Percentiles rank a stretch among this genome's conserved stretches.
Conservation (phyloP, 495 filamentous ascomycete genomes). For the Penicillium taxi region DNA sequence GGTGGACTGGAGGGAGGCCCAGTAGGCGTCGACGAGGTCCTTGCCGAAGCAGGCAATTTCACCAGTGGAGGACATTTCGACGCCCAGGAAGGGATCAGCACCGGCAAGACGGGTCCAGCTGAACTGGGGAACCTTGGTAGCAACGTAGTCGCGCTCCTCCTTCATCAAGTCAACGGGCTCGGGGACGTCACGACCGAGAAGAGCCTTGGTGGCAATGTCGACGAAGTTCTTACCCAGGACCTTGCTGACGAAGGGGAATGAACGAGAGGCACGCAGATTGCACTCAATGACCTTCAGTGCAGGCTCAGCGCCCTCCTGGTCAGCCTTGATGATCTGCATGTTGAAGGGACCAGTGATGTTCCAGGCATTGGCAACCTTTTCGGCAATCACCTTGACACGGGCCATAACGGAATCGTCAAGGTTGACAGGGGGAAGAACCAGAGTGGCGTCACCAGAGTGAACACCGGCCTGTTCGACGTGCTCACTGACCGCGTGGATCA, state of each 20-base stretch:
- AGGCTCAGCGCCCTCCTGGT: conserved; percentile 58
- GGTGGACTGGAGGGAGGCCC: conserved; percentile 88
- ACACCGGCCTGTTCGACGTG: conserved; percentile 96
- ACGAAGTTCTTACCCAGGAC: conserved; percentile 97
- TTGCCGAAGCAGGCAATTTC: conserved; percentile 99
- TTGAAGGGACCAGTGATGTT: conserved; percentile 97
- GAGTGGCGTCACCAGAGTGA: conserved; percentile 89
- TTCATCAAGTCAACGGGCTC: conserved; percentile 84
- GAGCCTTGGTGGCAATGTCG: conserved; percentile 88
- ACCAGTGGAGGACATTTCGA: conserved; percentile 95
- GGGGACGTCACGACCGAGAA: conserved; percentile 79
- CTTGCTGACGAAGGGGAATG: conserved; percentile 96
- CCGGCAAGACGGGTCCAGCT: conserved; percentile 98
- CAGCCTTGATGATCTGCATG: conserved; percentile 98
- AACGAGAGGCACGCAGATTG: conserved; percentile 94
- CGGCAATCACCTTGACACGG: conserved; percentile 86
- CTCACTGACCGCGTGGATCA: conserved; percentile 91
- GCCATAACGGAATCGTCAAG: conserved; percentile 68
- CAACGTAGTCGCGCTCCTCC: conserved; percentile 79
- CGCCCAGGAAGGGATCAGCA: conserved; percentile 93
- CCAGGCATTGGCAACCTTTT: conserved; percentile 96
- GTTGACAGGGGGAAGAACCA: conserved; percentile 78
- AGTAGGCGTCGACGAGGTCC: conserved; percentile 92
- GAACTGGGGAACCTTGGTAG: conserved; percentile 97
- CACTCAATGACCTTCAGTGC: conserved; percentile 95